phyloP scores from a whole-genome alignment of 83 land plant genomes.

The Thuja plicata region DNA sequence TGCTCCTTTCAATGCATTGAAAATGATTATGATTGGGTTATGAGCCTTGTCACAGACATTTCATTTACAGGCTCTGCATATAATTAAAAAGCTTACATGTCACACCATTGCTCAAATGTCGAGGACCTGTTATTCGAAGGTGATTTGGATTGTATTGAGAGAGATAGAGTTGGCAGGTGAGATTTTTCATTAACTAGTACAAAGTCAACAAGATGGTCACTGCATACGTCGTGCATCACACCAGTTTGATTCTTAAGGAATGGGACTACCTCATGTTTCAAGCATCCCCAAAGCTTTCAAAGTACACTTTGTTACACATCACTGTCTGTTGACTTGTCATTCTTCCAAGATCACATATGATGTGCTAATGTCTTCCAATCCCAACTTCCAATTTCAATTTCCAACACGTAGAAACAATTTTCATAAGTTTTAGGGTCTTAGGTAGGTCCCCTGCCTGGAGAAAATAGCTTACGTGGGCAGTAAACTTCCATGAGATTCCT shows the following conservation, averaged over 20 bases:
- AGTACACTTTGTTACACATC: conserved; percentile 4
- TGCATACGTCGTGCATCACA: not conserved
- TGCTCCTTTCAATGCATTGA: not conserved
- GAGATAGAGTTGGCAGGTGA: conserved; percentile 9
- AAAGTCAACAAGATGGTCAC: conserved; percentile 4
- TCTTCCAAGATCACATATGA: not conserved
- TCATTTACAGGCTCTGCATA: not conserved
- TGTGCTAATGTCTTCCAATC: not conserved
- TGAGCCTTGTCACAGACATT: not conserved
- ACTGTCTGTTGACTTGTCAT: not conserved
- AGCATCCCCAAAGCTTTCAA: not conserved
- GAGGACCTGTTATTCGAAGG: not conserved
- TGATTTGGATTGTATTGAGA: not conserved
- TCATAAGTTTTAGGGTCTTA: not conserved
- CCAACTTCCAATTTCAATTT: no score
- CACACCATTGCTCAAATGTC: not conserved
- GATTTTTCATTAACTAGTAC: not conserved
- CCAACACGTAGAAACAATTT: not conserved
- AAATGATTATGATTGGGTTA: not conserved
- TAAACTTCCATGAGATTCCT: not conserved
- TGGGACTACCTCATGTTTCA: not conserved
- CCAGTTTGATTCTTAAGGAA: not conserved
- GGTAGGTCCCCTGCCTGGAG: not conserved
- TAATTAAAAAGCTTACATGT: not conserved
- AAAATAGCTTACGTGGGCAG: not conserved